Evolutionary conservation across 345 rosid genomes (phyloP).

Genomic region (Gossypium longicalyx): DNA sequence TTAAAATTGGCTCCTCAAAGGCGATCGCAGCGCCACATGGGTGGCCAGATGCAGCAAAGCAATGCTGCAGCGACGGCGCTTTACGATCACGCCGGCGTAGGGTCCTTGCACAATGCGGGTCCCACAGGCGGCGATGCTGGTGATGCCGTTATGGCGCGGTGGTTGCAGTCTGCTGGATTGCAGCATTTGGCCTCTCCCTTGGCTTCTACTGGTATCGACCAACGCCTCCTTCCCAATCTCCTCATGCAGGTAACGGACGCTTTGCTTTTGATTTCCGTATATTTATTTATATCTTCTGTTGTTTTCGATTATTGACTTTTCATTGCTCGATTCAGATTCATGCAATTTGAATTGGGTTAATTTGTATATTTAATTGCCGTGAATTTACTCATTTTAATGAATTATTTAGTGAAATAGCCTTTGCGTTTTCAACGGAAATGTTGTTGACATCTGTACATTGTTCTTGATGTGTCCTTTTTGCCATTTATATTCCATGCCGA

Average conservation of each 20-base stretch:
- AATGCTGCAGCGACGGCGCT: slow-evolving; percentile 83
- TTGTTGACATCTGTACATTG: background rate
- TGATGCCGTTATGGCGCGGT: slow-evolving; percentile 97
- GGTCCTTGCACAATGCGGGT: slow-evolving; percentile 55
- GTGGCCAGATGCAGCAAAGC: slow-evolving; percentile 99
- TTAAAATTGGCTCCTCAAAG: slow-evolving; percentile 98
- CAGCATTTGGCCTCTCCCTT: slow-evolving; percentile 99
- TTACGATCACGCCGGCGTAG: slow-evolving; percentile 42
- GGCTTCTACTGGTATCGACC: slow-evolving; percentile 72
- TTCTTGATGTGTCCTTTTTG: background rate
- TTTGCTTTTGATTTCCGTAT: background rate
- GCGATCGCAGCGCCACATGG: slow-evolving; percentile 99
- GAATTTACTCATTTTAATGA: background rate
- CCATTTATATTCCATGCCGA: background rate
- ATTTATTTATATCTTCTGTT: background rate
- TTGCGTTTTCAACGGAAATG: background rate
- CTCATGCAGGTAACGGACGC: slow-evolving; percentile 67
- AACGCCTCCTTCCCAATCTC: slow-evolving; percentile 83
- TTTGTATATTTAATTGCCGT: background rate
- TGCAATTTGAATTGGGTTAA: background rate
- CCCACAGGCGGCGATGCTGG: slow-evolving; percentile 65
- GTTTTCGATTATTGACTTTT: background rate
- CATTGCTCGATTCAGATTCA: background rate
- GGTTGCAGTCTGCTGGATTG: slow-evolving; percentile 98
- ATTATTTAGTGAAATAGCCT: background rate